These are phyloP conservation scores for Ambrosia artemisiifolia DNA, from an alignment of 129 eudicot species.

Conservation along the genomic window DNA sequence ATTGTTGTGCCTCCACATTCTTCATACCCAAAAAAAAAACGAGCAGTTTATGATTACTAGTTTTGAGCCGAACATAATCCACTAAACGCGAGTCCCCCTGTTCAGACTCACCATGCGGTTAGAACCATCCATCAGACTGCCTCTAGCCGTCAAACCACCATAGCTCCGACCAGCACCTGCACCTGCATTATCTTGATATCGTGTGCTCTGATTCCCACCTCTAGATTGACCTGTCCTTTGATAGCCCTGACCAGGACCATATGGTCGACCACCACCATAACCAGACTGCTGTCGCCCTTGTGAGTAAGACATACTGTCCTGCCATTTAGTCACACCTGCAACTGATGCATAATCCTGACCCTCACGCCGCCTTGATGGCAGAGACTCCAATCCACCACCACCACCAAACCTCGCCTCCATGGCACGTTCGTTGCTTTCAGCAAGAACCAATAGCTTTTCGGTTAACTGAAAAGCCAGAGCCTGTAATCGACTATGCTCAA, in stretches of 20 bases:
- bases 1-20: background rate
- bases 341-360: constrained; percentile 73
- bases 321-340: constrained; percentile 53
- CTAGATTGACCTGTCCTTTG: constrained; percentile 33
- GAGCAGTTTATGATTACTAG: no score
- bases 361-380: constrained; percentile 52
- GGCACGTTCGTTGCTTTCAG: constrained; percentile 69
- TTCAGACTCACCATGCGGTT: constrained; percentile 66
- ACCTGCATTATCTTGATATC: constrained; percentile 36
- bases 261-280: constrained; percentile 40
- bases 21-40: no score
- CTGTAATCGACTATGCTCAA: constrained; percentile 63
- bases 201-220: constrained; percentile 38
- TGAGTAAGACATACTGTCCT: constrained; percentile 37
- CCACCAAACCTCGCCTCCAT: constrained; percentile 56
- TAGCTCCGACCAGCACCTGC: constrained; percentile 11
- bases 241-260: constrained; percentile 36
- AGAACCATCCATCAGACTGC: constrained; percentile 49
- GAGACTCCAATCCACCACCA: constrained; percentile 62
- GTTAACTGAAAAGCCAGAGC: constrained; percentile 70
- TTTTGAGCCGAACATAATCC: background rate
- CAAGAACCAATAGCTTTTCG: constrained; percentile 61
- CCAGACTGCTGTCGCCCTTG: constrained; percentile 54
- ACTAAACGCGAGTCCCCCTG: constrained; percentile 47
- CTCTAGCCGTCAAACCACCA: constrained; percentile 34